These are phyloP conservation scores for Debaryomycetaceae sp. DNA, from an alignment of 1,139 yeast species.

Conservation along the genomic window DNA sequence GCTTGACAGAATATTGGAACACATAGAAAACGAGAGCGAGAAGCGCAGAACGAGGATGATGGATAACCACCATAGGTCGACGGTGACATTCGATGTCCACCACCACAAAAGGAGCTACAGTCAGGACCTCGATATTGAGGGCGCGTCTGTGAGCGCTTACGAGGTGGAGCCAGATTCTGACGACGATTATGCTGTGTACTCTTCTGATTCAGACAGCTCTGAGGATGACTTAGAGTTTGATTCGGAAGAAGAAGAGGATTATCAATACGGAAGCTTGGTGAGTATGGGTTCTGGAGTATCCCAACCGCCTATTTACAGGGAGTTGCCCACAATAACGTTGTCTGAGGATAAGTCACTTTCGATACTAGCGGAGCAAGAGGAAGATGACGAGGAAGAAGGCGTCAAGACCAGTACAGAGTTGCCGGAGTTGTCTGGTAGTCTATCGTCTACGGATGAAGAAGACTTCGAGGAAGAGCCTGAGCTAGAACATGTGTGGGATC, in stretches of 20 bases:
- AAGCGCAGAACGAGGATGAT: slow-evolving; percentile 17
- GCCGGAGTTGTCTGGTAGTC: slow-evolving; percentile 24
- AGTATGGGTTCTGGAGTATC: slow-evolving; percentile 5
- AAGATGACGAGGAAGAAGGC: slow-evolving; percentile 17
- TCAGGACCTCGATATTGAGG: background rate
- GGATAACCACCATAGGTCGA: background rate
- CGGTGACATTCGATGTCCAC: background rate
- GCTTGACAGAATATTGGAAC: slow-evolving; percentile 66
- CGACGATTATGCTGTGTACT: slow-evolving; percentile 15
- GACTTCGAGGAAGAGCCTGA: slow-evolving; percentile 11
- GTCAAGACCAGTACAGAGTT: slow-evolving; percentile 9
- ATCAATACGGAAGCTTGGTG: slow-evolving; percentile 16
- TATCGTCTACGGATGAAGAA: slow-evolving; percentile 25
- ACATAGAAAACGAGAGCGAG: slow-evolving; percentile 31
- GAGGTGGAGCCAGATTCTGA: slow-evolving; percentile 32
- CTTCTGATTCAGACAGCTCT: slow-evolving; percentile 1
- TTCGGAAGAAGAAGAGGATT: slow-evolving; percentile 23
- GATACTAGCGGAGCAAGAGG: slow-evolving; percentile 20
- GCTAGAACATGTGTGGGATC: background rate
- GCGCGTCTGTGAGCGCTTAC: slow-evolving; percentile 29
- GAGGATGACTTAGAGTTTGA: slow-evolving; percentile 14
- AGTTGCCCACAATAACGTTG: slow-evolving; percentile 23
- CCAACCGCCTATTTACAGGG: slow-evolving; percentile 9
- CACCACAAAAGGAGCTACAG: background rate
- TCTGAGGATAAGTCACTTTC: slow-evolving; percentile 10